Conservation (phyloP, 441 rosid species). For the Aquilaria agallochum region DNA sequence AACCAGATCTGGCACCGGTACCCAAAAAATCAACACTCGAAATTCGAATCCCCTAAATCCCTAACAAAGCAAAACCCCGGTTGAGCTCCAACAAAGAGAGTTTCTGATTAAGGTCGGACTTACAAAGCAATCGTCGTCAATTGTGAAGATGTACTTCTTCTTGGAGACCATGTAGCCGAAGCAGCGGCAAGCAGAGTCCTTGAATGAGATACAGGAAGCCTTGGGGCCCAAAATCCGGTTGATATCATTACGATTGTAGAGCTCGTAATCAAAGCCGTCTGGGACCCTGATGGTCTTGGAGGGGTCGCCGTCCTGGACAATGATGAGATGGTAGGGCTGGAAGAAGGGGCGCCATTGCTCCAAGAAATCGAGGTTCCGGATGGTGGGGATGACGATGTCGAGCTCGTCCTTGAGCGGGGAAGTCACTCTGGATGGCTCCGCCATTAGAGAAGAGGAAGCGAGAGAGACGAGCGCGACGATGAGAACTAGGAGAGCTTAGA, state of each 20-base stretch:
- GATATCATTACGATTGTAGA: slow-evolving; percentile 85
- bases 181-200: slow-evolving; percentile 97
- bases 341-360: slow-evolving; percentile 97
- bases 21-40: background rate
- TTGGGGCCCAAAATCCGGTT: slow-evolving; percentile 88
- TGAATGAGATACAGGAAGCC: slow-evolving; percentile 96
- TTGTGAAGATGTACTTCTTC: slow-evolving; percentile 96
- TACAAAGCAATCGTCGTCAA: slow-evolving; percentile 97
- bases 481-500: background rate
- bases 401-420: slow-evolving; percentile 77
- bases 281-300: slow-evolving; percentile 78
- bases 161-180: slow-evolving; percentile 96
- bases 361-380: slow-evolving; percentile 88
- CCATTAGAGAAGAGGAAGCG: slow-evolving; percentile 20
- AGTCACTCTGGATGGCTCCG: slow-evolving; percentile 26
- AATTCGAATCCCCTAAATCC: slow-evolving; percentile 3
- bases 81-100: background rate
- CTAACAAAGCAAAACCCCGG: background rate
- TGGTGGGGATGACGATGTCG: slow-evolving; percentile 90
- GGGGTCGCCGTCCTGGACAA: slow-evolving; percentile 96
- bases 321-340: slow-evolving; percentile 84
- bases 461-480: background rate
- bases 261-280: slow-evolving; percentile 84
- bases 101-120: slow-evolving; percentile 20
- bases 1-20: slow-evolving; percentile 13